Evolutionary conservation across 1,139 yeast species (phyloP), one percentile per base, ranked within the genome.

Genomic region (Hansenula sp.): DNA sequence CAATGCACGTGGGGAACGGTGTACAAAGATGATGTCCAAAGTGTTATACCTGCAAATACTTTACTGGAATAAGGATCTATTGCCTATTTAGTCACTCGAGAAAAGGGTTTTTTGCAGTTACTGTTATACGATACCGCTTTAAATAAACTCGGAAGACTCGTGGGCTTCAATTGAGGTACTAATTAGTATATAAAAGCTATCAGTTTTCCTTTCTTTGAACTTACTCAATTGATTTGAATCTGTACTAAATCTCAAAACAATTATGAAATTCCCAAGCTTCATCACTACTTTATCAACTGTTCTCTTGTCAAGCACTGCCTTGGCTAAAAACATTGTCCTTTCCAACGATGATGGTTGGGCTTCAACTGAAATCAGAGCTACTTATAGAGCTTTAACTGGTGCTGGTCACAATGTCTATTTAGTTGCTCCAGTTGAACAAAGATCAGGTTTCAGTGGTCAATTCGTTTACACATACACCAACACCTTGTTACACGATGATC

Each of bases 271-370:
- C 31, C 27, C 44, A 18, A 10, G n/a, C 10, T 22, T 42, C 19
- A 6, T 42, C 11, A 10, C 37, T 16, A 13, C 48, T 9, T 25
- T 47, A 6, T 36, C 42, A 14, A 29, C 47, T 5, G 42, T 29
- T 19, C 6, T 25, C 3, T 22, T 29, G 11, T 29, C 37, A 6
- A 28, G 46, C 13, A 7, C 44, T 4, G 45, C 45, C n/a, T 34
- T 43, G 5, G 55, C 56, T 25, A 50, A 76, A 57, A 76, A 70
- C 61, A 76, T 77, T 52, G 60, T 77, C 43, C 64, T 77, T 45
- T 70, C 82, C 50, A 77, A 77, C 55, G 84, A 77, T 60, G 84
- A 77, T 54, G 72, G 78, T 29, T 77, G 77, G 77, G 71, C 71
- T 20, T 63, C 82, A 26, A 75, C 82, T 44, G 75, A 76, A 60